phyloP scores from a whole-genome alignment of 257 asterid species.

The Verbena officinalis region DNA sequence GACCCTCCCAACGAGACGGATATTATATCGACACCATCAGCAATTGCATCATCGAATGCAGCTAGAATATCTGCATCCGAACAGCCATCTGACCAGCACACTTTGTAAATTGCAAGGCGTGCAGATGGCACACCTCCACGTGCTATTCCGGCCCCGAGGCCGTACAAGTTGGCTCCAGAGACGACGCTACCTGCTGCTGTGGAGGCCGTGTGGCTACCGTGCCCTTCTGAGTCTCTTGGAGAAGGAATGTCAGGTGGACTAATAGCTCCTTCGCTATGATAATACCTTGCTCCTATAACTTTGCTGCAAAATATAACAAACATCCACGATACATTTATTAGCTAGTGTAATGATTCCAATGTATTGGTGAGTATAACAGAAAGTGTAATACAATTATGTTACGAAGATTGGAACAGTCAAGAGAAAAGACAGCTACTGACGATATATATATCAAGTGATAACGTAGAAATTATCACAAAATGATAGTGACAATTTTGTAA shows the following conservation, averaged over 20 bases:
- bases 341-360: too few species aligned
- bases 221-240: slow-evolving; percentile 64
- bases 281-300: slow-evolving; percentile 64
- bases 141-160: slow-evolving; percentile 50
- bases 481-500: too few species aligned
- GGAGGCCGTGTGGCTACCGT: slow-evolving; percentile 66
- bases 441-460: too few species aligned
- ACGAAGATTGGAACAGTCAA: too few species aligned
- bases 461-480: too few species aligned
- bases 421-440: too few species aligned
- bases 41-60: slow-evolving; percentile 51
- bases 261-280: slow-evolving; percentile 38
- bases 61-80: slow-evolving; percentile 48
- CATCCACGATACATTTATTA: not conserved
- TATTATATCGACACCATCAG: slow-evolving; percentile 47
- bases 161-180: slow-evolving; percentile 42
- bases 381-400: too few species aligned
- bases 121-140: slow-evolving; percentile 67
- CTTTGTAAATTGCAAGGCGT: slow-evolving; percentile 57
- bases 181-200: slow-evolving; percentile 51
- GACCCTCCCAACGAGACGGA: slow-evolving; percentile 44
- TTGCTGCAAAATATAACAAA: slow-evolving; percentile 48
- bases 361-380: too few species aligned
- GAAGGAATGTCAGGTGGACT: slow-evolving; percentile 37
- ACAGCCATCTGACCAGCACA: slow-evolving; percentile 61